Evolutionary conservation across 805 yeast species (phyloP).

Genomic region (Yamadazyma scolyti): DNA sequence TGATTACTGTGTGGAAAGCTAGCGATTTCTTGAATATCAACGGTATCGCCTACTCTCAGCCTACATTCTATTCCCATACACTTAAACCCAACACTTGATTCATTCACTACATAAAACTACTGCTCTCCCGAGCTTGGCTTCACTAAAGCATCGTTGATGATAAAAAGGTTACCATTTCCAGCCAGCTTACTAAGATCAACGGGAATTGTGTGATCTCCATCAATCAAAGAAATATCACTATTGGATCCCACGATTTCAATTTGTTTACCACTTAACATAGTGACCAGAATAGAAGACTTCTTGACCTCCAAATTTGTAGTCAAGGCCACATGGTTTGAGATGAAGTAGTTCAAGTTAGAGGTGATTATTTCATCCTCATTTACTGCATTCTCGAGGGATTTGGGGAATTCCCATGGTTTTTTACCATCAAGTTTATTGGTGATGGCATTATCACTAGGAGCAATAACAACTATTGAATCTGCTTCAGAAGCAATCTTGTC

Average conservation of each 20-base stretch:
- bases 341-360: slow-evolving; percentile 53
- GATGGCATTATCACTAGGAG: slow-evolving; percentile 65
- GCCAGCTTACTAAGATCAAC: slow-evolving; percentile 28
- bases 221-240: slow-evolving; percentile 2
- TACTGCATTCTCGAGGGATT: slow-evolving; percentile 34
- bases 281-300: slow-evolving; percentile 5
- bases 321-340: slow-evolving; percentile 54
- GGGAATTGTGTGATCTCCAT: slow-evolving; percentile 10
- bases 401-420: slow-evolving; percentile 87
- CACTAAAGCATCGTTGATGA: slow-evolving; percentile 31
- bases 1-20: no score
- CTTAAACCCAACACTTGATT: no score
- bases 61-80: no score
- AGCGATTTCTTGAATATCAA: no score
- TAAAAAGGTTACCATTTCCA: slow-evolving; percentile 37
- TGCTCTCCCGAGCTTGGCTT: no score
- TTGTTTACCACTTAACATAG: slow-evolving; percentile 13
- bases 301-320: slow-evolving; percentile 16
- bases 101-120: no score
- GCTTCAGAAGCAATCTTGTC: slow-evolving; percentile 42
- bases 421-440: slow-evolving; percentile 38
- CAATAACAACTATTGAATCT: slow-evolving; percentile 54
- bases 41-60: no score
- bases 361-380: slow-evolving; percentile 48
- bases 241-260: slow-evolving; percentile 13